Evolutionary conservation across 805 yeast genomes (phyloP).

Genomic region (Komagataella pseudopastoris): DNA sequence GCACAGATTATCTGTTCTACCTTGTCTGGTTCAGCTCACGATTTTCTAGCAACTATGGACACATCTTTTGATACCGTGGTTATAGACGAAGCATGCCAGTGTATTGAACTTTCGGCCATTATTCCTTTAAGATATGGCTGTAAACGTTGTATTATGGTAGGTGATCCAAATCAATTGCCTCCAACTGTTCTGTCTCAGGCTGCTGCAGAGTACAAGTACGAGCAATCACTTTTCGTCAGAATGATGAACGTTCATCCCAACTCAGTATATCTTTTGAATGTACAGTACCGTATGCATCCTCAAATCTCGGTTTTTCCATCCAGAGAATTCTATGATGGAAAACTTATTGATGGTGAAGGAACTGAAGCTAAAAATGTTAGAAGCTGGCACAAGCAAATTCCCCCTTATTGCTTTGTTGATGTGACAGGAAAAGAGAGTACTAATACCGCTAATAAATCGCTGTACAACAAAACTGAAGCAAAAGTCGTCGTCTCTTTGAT

Average conservation of each 20-base stretch:
- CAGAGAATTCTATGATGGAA: conserved; percentile 60
- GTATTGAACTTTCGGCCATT: conserved; percentile 83
- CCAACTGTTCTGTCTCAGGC: conserved; percentile 89
- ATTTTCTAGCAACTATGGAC: conserved; percentile 59
- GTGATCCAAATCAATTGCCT: conserved; percentile 96
- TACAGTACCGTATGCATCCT: conserved; percentile 98
- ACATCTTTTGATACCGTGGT: conserved; percentile 81
- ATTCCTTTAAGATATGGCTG: conserved; percentile 91
- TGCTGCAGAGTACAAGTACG: conserved; percentile 71
- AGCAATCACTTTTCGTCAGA: conserved; percentile 86
- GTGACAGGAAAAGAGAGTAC: conserved; percentile 53
- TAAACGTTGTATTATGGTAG: conserved; percentile 86
- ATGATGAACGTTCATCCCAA: conserved; percentile 59
- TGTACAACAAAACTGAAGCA: conserved; percentile 61
- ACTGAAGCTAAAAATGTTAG: conserved; percentile 46
- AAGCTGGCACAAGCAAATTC: conserved; percentile 60
- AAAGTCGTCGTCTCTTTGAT: conserved; percentile 57
- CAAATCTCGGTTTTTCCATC: conserved; percentile 82
- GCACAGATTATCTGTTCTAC: conserved; percentile 89
- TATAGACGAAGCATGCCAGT: conserved; percentile 95
- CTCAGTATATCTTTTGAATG: conserved; percentile 64
- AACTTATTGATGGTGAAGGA: conserved; percentile 64
- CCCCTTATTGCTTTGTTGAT: conserved; percentile 75
- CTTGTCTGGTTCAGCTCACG: conserved; percentile 89
- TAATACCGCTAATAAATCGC: conserved; percentile 53